These are phyloP conservation scores for Cladophialophora psammophila DNA, from an alignment of 2,329 filamentous ascomycete species.

Conservation along the genomic window DNA sequence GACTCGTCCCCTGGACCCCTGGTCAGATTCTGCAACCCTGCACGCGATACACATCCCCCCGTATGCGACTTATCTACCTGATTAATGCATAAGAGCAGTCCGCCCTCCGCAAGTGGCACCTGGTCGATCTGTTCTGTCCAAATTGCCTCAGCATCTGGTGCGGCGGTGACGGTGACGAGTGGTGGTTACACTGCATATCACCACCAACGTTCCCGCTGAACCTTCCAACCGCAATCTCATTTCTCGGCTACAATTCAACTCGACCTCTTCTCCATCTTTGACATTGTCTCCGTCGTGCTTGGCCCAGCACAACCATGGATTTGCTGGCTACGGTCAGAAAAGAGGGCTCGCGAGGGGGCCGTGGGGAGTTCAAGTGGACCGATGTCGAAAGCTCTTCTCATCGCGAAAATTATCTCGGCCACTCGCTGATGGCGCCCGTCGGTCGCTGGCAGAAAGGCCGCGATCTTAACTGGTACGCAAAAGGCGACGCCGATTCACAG, in stretches of 20 bases:
- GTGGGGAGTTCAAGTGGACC: constrained; percentile 94
- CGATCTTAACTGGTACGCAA: constrained; percentile 71
- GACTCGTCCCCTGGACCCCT: constrained; percentile 6
- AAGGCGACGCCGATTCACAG: constrained; percentile 61
- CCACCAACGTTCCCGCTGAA: constrained; percentile 5
- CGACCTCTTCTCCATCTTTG: constrained; percentile 1
- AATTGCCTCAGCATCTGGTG: background rate
- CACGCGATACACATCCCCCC: constrained; percentile 14
- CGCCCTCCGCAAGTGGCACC: constrained; percentile 2
- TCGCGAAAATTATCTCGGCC: constrained; percentile 89
- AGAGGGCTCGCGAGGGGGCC: constrained; percentile 79
- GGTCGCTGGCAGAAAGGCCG: constrained; percentile 88
- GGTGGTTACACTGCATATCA: constrained; percentile 29
- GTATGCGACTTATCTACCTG: constrained; percentile 15
- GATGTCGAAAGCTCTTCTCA: constrained; percentile 86
- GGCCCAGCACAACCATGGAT: constrained; percentile 70
- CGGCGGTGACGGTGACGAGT: constrained; percentile 4
- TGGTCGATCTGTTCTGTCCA: constrained; percentile 13
- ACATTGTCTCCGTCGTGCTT: constrained; percentile 2
- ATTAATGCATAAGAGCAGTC: constrained; percentile 16
- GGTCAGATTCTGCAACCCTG: constrained; percentile 16
- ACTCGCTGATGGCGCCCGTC: constrained; percentile 89
- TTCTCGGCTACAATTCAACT: constrained; percentile 5
- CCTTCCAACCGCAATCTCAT: constrained; percentile 16
- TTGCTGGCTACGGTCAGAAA: constrained; percentile 92